Conservation (phyloP, 805 yeast species). For the Wickerhamomyces chambardii region DNA sequence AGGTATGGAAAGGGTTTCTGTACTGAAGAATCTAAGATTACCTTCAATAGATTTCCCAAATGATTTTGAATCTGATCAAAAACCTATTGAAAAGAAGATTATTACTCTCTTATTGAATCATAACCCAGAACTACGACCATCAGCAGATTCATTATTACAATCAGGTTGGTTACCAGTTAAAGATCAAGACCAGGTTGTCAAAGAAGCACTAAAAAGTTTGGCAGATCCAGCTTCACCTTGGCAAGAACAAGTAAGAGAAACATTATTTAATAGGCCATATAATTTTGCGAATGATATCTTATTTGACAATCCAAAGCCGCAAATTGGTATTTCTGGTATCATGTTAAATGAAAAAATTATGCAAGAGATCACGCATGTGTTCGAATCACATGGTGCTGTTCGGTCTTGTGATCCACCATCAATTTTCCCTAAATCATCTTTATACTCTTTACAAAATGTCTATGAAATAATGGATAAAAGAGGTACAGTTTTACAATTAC, state of each 20-base stretch:
- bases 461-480: conserved; percentile 78
- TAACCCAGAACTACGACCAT: conserved; percentile 69
- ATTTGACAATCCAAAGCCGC: conserved; percentile 44
- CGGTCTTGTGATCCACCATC: conserved; percentile 58
- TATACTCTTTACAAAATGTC: conserved; percentile 54
- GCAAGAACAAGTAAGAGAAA: conserved; percentile 87
- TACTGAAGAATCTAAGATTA: conserved; percentile 55
- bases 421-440: conserved; percentile 76
- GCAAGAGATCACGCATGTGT: conserved; percentile 50
- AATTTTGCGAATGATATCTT: conserved; percentile 77
- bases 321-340: conserved; percentile 32
- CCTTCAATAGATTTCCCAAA: conserved; percentile 59
- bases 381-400: conserved; percentile 80
- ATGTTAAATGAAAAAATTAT: conserved; percentile 53
- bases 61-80: conserved; percentile 46
- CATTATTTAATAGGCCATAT: conserved; percentile 79
- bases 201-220: conserved; percentile 77
- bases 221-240: conserved; percentile 91
- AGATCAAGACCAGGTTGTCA: conserved; percentile 82
- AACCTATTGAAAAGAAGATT: conserved; percentile 54
- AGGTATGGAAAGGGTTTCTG: conserved; percentile 85
- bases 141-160: conserved; percentile 64
- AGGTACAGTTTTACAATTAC: conserved; percentile 83
- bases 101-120: conserved; percentile 66
- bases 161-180: conserved; percentile 85